Evolutionary conservation across 257 asterid species (phyloP).

Genomic region (Solanum tarapatanum): DNA sequence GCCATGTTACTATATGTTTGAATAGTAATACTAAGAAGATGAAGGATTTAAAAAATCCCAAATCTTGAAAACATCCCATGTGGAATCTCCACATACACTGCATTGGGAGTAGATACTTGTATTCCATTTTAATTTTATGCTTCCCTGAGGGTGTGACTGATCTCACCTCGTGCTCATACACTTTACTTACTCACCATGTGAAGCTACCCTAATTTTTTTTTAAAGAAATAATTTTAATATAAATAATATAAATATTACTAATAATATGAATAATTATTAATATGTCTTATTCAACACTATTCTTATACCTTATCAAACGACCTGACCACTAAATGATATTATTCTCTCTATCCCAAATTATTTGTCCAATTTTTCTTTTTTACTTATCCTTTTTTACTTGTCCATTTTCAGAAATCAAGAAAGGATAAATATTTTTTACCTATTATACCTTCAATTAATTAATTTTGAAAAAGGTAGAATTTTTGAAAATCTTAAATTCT

Average conservation of each 20-base stretch:
- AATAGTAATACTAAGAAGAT: neutral
- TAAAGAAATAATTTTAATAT: too few species aligned
- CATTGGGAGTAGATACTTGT: neutral
- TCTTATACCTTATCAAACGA: too few species aligned
- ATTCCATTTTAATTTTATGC: neutral
- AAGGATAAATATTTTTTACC: neutral
- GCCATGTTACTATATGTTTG: neutral
- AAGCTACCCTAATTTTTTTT: neutral
- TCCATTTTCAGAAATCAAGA: neutral
- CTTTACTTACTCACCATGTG: neutral
- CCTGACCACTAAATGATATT: neutral
- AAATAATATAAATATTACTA: neutral
- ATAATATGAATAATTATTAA: neutral
- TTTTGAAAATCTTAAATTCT: neutral
- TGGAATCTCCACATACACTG: neutral
- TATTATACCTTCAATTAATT: too few species aligned
- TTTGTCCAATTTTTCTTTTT: too few species aligned
- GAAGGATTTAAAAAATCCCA: neutral
- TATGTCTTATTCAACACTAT: too few species aligned
- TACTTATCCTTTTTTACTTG: too few species aligned
- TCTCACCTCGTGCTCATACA: neutral
- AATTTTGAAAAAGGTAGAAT: too few species aligned
- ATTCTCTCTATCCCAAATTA: too few species aligned
- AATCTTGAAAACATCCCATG: neutral
- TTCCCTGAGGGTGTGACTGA: neutral